Evolutionary conservation across 2,329 filamentous ascomycete species (phyloP).

Genomic region (Huntiella bhutanensis): DNA sequence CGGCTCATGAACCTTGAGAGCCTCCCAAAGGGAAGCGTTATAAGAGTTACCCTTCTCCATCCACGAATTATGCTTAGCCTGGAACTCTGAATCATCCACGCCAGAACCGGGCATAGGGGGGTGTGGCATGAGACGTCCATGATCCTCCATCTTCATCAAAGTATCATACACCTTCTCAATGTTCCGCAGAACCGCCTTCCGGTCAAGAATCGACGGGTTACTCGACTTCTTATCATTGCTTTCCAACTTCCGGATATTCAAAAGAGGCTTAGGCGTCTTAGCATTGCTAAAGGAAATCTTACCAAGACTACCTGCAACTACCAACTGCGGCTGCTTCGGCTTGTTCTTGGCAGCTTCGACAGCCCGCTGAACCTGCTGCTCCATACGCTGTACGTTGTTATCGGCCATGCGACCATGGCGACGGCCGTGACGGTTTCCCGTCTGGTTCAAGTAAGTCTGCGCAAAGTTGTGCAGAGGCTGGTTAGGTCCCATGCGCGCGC

Average conservation of each 20-base stretch:
- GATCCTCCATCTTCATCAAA: conserved; percentile 86
- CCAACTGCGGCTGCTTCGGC: conserved; percentile 92
- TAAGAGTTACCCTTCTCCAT: conserved; percentile 49
- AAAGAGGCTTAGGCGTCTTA: conserved; percentile 83
- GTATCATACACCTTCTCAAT: conserved; percentile 78
- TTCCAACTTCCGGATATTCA: conserved; percentile 74
- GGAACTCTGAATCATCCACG: conserved; percentile 46
- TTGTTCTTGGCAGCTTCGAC: conserved; percentile 95
- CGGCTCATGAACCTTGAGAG: conserved; percentile 82
- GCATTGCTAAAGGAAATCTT: conserved; percentile 99
- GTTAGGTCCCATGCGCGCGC: conserved; percentile 73
- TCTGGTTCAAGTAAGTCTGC: conserved; percentile 93
- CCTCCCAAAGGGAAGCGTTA: conserved; percentile 65
- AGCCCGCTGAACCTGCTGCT: conserved; percentile 92
- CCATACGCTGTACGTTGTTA: conserved; percentile 97
- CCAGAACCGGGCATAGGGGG: conserved; percentile 22
- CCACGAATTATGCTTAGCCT: conserved; percentile 66
- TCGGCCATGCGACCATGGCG: conserved; percentile 69
- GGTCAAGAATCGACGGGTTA: conserved; percentile 33
- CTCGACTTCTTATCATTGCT: conserved; percentile 29
- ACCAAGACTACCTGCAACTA: conserved; percentile 86
- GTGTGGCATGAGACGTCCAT: conserved; percentile 58
- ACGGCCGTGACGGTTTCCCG: conserved; percentile 61
- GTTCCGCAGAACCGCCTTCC: conserved; percentile 66
- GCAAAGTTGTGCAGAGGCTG: conserved; percentile 92